These are phyloP conservation scores for Rhodomyrtus tomentosa DNA, from an alignment of 345 rosid genomes.

Conservation along the genomic window DNA sequence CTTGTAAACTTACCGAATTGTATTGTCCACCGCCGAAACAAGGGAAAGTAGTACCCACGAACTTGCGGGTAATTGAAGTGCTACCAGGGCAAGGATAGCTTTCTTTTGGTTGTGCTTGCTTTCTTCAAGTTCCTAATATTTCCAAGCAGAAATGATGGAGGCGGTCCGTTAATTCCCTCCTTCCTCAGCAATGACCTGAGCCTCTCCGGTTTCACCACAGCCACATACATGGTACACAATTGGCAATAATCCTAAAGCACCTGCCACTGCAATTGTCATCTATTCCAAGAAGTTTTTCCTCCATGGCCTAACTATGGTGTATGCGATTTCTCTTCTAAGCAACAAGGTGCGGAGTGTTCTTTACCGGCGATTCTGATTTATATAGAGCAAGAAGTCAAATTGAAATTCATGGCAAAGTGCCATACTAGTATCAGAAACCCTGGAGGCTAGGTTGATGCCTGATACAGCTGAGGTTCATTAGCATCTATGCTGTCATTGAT, in stretches of 20 bases:
- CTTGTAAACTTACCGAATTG: not conserved
- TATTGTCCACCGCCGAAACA: not conserved
- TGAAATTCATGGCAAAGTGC: not conserved
- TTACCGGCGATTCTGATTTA: not conserved
- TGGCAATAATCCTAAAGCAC: not conserved
- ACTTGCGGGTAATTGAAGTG: not conserved
- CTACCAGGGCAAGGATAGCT: not conserved
- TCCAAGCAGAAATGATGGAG: not conserved
- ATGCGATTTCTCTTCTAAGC: not conserved
- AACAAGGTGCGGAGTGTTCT: rapidly evolving
- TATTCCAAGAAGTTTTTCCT: not conserved
- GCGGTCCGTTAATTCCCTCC: rapidly evolving
- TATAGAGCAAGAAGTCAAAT: not conserved
- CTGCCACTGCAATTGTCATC: not conserved
- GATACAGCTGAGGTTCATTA: not conserved
- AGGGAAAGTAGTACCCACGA: not conserved
- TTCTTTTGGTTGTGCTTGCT: not conserved
- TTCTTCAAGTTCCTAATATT: not conserved
- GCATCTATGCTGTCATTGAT: not conserved
- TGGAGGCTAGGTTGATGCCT: not conserved
- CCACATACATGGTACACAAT: rapidly evolving
- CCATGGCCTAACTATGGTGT: not conserved
- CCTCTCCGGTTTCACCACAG: not conserved
- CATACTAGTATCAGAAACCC: rapidly evolving
- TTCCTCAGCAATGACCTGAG: not conserved